These are phyloP conservation scores for Kwoniella heveanensis DNA, from an alignment of 768 basidiomycete species.

Conservation along the genomic window DNA sequence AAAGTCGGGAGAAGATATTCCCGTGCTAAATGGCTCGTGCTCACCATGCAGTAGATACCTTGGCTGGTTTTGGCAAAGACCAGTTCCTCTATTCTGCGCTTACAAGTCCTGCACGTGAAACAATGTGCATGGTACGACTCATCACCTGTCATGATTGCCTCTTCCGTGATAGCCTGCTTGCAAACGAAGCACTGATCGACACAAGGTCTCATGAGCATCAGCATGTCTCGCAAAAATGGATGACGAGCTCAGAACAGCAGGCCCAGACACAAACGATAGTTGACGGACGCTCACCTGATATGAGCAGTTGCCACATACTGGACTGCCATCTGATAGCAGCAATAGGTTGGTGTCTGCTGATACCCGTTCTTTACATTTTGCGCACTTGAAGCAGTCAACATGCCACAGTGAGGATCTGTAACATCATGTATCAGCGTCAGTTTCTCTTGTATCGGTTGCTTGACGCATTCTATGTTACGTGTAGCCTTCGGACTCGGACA, in stretches of 20 bases:
- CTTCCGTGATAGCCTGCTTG: conserved; percentile 89
- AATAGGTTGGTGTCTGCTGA: conserved; percentile 96
- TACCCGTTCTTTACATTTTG: conserved; percentile 88
- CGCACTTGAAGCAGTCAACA: conserved; percentile 77
- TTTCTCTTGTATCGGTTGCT: too few relatives aligned
- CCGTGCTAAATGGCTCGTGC: conserved; percentile 15
- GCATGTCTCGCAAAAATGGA: not conserved
- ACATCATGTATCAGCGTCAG: not conserved
- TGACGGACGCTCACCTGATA: conserved; percentile 53
- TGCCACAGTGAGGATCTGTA: conserved; percentile 86
- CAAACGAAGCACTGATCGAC: conserved; percentile 78
- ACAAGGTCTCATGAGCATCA: not conserved
- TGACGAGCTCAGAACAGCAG: too few relatives aligned
- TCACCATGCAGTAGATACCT: conserved; percentile 83
- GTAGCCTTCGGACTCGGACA: too few relatives aligned
- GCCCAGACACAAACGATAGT: too few relatives aligned
- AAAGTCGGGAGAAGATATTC: too few relatives aligned
- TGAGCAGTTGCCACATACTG: conserved; percentile 63
- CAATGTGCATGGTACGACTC: conserved; percentile 98
- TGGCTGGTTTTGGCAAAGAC: conserved; percentile 98
- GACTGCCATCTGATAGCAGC: conserved; percentile 93
- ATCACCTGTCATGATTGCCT: conserved; percentile 98
- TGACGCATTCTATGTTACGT: not conserved
- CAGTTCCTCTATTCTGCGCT: conserved; percentile 91
- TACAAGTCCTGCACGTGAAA: conserved; percentile 96